Base-by-base conservation (phyloP, 805 yeast genomes). In the Cephaloascus fragrans region DNA sequence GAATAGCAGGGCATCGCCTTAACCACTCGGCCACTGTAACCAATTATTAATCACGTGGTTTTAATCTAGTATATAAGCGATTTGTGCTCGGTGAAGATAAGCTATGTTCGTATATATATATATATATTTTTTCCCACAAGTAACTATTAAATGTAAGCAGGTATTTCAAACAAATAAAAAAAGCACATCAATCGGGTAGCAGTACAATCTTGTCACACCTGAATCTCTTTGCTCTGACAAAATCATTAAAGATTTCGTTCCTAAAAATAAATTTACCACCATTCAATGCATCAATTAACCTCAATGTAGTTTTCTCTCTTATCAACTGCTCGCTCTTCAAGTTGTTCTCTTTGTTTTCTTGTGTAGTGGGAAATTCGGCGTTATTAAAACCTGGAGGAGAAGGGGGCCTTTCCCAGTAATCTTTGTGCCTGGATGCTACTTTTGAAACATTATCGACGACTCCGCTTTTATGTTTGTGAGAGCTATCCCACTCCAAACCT, bases 11-110 rank as follows among this genome's bases (percentile, higher is more conserved):
- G 80, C 73, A 74, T 73, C 80, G 76, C 79, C 79, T 74, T 74
- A 74, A 74, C 80, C 80, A 73, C 80, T 74, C 79, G 79, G 80
- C 76, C 80, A 74, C 79, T 69, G 77, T 68, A 64, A 70, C 77
- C 36, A 33, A 36, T n/a, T n/a, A n/a, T n/a, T n/a, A n/a, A n/a
- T n/a, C n/a, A n/a, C n/a, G n/a, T n/a, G n/a, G n/a, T n/a, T n/a
- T n/a, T n/a, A n/a, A n/a, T n/a, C n/a, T n/a, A n/a, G n/a, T n/a
- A n/a, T n/a, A n/a, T n/a, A n/a, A n/a, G n/a, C n/a, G n/a, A n/a
- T n/a, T n/a, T n/a, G n/a, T n/a, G n/a, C n/a, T n/a, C n/a, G n/a
- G n/a, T n/a, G n/a, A n/a, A n/a, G n/a, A n/a, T n/a, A n/a, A n/a
- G n/a, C n/a, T n/a, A n/a, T n/a, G n/a, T n/a, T n/a, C n/a, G n/a